Conservation (phyloP, 2,329 filamentous ascomycete genomes). For the Penicillium sp. region DNA sequence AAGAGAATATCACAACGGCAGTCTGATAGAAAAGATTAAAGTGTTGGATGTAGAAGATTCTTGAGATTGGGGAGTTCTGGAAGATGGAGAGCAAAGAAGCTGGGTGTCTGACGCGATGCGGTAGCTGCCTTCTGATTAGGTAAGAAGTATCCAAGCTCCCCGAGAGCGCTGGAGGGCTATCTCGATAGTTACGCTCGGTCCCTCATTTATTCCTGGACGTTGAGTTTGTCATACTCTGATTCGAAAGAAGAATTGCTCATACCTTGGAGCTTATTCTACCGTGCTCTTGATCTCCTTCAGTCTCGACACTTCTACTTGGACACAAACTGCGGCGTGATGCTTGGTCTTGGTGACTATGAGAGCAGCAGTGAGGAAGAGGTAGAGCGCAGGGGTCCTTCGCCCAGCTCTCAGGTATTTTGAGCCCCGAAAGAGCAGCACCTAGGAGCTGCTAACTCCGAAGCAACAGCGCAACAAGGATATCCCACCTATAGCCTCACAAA, state of each 20-base stretch:
- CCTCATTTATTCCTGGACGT: neutral
- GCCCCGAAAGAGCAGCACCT: neutral
- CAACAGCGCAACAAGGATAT: slow-evolving; percentile 2
- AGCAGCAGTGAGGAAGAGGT: slow-evolving; percentile 48
- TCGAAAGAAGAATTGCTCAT: neutral
- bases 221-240: neutral
- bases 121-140: slow-evolving; percentile 40
- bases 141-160: slow-evolving; percentile 24
- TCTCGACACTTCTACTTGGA: neutral
- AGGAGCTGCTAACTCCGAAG: neutral
- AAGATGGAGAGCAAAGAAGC: slow-evolving; percentile 15
- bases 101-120: slow-evolving; percentile 35
- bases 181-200: neutral
- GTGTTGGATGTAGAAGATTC: slow-evolving; percentile 2
- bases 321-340: slow-evolving; percentile 28
- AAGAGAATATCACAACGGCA: neutral
- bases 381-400: slow-evolving; percentile 14
- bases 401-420: slow-evolving; percentile 23
- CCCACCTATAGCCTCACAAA: neutral
- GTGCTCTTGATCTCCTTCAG: neutral
- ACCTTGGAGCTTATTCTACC: neutral
- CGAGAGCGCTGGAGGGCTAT: neutral
- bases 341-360: slow-evolving; percentile 43
- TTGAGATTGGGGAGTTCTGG: slow-evolving; percentile 7
- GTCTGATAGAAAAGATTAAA: neutral